A percentile compares a stretch with the other conserved stretches of the same genome.
phyloP scores from a whole-genome alignment of 495 filamentous ascomycete genomes.

The Thozetella sp. region DNA sequence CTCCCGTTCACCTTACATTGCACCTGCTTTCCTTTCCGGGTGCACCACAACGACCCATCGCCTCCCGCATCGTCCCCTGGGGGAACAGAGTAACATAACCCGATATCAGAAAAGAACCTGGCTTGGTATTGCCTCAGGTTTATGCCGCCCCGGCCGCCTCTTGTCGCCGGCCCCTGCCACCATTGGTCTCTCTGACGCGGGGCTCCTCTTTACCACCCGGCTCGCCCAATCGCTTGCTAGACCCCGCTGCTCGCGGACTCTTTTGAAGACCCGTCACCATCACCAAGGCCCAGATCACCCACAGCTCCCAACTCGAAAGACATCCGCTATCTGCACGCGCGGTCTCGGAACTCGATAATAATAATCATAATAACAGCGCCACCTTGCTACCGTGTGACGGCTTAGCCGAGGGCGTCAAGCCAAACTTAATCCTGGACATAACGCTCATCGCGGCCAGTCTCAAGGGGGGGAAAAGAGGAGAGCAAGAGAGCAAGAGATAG shows the following conservation, averaged over 20 bases:
- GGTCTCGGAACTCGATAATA: background rate
- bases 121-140: background rate
- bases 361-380: background rate
- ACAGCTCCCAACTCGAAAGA: background rate
- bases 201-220: background rate
- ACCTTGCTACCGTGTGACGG: background rate
- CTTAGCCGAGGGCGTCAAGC: background rate
- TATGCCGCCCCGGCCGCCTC: background rate
- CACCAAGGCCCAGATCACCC: background rate
- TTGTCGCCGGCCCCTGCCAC: background rate
- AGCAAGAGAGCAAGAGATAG: conserved; percentile 4
- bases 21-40: background rate
- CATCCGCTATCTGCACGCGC: background rate
- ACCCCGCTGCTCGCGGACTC: background rate
- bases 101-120: background rate
- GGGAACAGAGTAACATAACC: too few species aligned
- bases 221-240: background rate
- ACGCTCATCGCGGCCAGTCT: too few species aligned
- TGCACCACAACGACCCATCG: background rate
- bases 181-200: conserved; percentile 2
- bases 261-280: background rate
- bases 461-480: background rate
- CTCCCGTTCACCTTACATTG: background rate
- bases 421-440: too few species aligned
- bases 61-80: too few species aligned